Evolutionary conservation across 2,329 filamentous ascomycete genomes (phyloP), one percentile per base, ranked within the genome.

Genomic region (Fusarium irregulare): DNA sequence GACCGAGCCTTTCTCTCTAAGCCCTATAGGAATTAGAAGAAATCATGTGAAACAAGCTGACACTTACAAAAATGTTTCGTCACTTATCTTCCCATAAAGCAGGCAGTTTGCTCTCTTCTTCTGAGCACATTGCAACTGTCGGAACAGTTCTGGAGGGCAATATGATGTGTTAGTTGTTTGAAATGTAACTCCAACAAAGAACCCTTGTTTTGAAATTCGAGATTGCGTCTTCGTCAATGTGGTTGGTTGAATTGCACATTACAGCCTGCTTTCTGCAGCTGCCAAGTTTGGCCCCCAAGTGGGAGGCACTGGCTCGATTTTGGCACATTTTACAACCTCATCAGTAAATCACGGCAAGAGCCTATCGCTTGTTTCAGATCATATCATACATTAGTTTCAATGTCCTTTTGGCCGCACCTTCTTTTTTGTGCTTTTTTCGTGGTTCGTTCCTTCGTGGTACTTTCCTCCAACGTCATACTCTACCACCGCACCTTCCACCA

Each of bases 161-260:
- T 1, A n/a, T 37, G 18, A 1, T 12, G 18, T 37, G 6, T 37
- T 37, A 18, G 3, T 7, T 4, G 18, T 6, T 37, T n/a, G 18
- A 2, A n/a, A 1, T 1, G 6, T 0, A 5, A n/a, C 2, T n/a
- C 2, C 10, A 11, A 37, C 3, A 12, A n/a, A n/a, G n/a, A n/a
- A n/a, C n/a, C n/a, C n/a, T n/a, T n/a, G n/a, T n/a, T n/a, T n/a
- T n/a, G n/a, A n/a, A n/a, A 37, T 37, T 12, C 6, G 34, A n/a
- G 2, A 11, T n/a, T 37, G 10, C 18, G 18, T 37, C 0, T n/a
- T n/a, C 34, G 18, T 2, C 3, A 1, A 7, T 37, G 34, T 37
- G 6, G 18, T 37, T 37, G 6, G 18, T 37, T 12, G 34, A 6
- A 0, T 37, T 11, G 34, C 34, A 12, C 34, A n/a, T 37, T n/a